Evolutionary conservation across 768 basidiomycete species (phyloP), one percentile per base, ranked within the genome.

Genomic region (Pleurotus ostreatus): DNA sequence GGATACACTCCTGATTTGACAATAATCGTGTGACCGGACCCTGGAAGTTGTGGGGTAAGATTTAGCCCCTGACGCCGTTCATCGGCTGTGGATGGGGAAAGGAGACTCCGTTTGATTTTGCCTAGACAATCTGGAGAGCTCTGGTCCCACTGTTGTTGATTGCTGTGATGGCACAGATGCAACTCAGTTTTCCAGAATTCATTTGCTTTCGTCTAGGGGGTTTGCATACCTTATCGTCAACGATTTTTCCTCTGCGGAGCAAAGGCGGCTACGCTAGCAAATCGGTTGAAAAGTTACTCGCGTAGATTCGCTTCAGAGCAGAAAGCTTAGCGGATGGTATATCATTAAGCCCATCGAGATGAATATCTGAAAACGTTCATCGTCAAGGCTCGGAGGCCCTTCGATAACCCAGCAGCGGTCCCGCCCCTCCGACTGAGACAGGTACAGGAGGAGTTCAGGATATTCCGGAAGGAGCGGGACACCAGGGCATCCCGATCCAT

Each of bases 391-490:
- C 30, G 30, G 30, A 34, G 30, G 30, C 30, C 30, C 30, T 34
- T 34, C 30, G 3, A 3, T 2, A 34, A 34, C 30, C 30, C 30
- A 34, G 9, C 30, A 30, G 8, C 30, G 30, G 30, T 9, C 9
- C 30, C 30, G 30, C 30, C 30, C 30, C 30, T 34, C 30, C 30
- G 30, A 34, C 43, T 4, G 30, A 37, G 38, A 23, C 30, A 26
- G 48, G 30, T 26, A 49, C 18, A 37, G 25, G 48, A 26, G 15
- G 46, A 22, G 20, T 25, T 34, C 15, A 41, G 39, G 39, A 39
- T 53, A 53, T 22, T 13, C 51, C 51, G 51, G 51, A 53, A 53
- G 51, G 39, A 53, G 39, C 51, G 51, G 51, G 39, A 41, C 23
- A 16, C 13, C n/a, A 53, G 43, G 51, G 51, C 37, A 40, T 22